Evolutionary conservation across 2,329 filamentous ascomycete genomes (phyloP), one percentile per base, ranked within the genome.

Genomic region (Grosmannia penicillata): DNA sequence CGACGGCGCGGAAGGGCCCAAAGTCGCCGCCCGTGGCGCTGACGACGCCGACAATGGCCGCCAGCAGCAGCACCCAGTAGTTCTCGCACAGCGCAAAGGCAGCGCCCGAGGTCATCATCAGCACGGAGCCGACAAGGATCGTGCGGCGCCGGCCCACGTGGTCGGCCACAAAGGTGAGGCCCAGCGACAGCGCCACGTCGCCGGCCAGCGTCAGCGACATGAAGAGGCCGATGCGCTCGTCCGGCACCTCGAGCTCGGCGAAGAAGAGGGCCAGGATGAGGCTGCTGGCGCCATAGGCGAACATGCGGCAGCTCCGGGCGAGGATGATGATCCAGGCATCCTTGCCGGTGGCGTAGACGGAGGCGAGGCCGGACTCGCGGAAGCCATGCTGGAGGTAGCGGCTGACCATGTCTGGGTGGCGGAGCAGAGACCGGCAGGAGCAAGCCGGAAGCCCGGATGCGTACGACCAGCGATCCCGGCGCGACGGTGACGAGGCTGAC

Each of bases 1-100:
- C 77, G 24, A 82, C 71, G 4, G 72, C 72, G 27, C 75, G 61
- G 46, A 81, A 81, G 0, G 77, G 76, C 0, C 76, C 77, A 49
- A 80, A 78, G 46, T 81, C 77, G 14, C 72, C 68, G 7, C 76
- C 76, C 3, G 60, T 75, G 0, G 73, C 66, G 51, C 68, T 75
- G 37, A 78, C 68, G 4, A 78, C 72, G 2, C 75, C 74, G 3
- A 75, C 56, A 4, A 78, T 62, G 1, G 72, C 72, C 0, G 73
- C 74, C 0, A 62, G 46, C 4, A 78, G 53, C 6, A 78, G 54
- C 13, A 73, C 53, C 71, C 72, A 78, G 46, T 68, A 79, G 42
- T 70, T 70, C 19, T 69, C 66, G 40, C 62, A 66, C 1, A 65
- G 37, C 0, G 61, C 65, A 50, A 78, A 78, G 9, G 66, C 52